phyloP scores from a whole-genome alignment of 108 stramenopile genomes.

The Ochromonas danica region DNA sequence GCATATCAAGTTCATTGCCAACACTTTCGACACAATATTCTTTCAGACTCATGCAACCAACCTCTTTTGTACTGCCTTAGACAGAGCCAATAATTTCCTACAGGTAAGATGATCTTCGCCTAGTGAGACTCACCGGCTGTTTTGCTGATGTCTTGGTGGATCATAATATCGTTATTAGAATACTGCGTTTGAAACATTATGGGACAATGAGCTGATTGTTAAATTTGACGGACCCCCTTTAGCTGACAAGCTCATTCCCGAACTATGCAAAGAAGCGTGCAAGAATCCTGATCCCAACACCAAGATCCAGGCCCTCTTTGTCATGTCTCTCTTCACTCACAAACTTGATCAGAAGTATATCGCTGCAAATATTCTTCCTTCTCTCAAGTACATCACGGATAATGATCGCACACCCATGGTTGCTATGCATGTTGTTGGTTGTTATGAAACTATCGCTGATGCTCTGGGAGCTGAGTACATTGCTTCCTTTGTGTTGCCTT shows the following conservation, averaged over 20 bases:
- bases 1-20: neutral
- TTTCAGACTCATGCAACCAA: conserved; percentile 1
- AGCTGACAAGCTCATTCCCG: neutral
- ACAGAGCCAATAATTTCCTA: neutral
- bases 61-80: conserved; percentile 8
- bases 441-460: neutral
- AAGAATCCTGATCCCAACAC: conserved; percentile 33
- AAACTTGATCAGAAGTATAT: neutral
- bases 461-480: conserved; percentile 5
- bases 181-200: conserved; percentile 5
- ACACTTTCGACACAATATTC: conserved; percentile 22
- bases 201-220: neutral
- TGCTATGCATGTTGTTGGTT: neutral
- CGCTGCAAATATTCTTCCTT: conserved; percentile 4
- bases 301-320: conserved; percentile 15
- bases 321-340: neutral
- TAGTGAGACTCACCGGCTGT: too few species aligned
- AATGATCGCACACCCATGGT: neutral
- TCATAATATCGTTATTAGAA: too few species aligned
- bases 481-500: neutral
- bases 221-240: neutral
- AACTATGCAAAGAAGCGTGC: conserved; percentile 35
- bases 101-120: conserved; percentile 20
- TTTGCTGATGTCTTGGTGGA: too few species aligned
- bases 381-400: conserved; percentile 24